A percentile compares a stretch with the other conserved stretches of the same genome.
These are phyloP conservation scores for Cnidoscolus chayamansa DNA, from an alignment of 441 rosid genomes.

Conservation along the genomic window DNA sequence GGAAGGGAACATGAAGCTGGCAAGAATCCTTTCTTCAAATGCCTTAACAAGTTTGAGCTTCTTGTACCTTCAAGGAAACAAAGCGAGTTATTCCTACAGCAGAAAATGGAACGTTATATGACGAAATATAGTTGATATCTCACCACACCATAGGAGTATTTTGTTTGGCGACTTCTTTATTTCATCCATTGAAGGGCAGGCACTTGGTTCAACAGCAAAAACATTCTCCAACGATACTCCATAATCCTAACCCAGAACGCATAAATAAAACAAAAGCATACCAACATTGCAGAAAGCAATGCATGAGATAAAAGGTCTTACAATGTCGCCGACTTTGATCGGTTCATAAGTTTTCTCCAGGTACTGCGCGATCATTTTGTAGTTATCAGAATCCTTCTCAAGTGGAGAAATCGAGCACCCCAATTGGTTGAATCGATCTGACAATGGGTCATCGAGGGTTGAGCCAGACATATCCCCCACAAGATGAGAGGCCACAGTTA, in stretches of 20 bases:
- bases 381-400: conserved; percentile 64
- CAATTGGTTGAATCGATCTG: conserved; percentile 50
- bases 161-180: conserved; percentile 63
- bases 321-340: conserved; percentile 61
- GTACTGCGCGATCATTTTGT: conserved; percentile 67
- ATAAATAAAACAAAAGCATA: background rate
- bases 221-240: conserved; percentile 58
- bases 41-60: conserved; percentile 69
- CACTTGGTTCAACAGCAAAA: conserved; percentile 51
- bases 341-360: conserved; percentile 71
- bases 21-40: conserved; percentile 64
- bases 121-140: conserved; percentile 7
- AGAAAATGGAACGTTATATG: background rate
- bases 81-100: too few relatives aligned
- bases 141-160: conserved; percentile 82
- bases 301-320: conserved; percentile 20
- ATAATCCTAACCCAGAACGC: conserved; percentile 45
- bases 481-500: conserved; percentile 61
- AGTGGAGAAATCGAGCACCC: conserved; percentile 55
- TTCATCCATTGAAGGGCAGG: conserved; percentile 56
- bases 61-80: conserved; percentile 40
- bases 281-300: background rate
- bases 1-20: conserved; percentile 71
- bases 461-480: conserved; percentile 66
- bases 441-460: conserved; percentile 68